Base-by-base conservation (phyloP, 306 rosid genomes). In the Herpetospermum pedunculosum region DNA sequence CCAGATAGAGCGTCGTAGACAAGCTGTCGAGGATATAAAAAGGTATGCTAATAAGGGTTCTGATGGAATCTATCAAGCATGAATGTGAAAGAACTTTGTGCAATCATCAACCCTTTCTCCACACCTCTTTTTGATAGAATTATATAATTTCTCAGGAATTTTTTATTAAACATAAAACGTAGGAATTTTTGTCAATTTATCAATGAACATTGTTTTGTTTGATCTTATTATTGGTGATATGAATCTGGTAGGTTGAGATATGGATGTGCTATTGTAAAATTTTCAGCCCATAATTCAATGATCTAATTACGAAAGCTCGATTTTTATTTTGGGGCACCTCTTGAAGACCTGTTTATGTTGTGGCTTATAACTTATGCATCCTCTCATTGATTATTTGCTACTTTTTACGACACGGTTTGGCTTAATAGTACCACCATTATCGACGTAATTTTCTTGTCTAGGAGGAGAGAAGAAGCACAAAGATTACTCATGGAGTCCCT, bases 11-110 rank as follows among this genome's bases (percentile, higher is more conserved):
- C 87, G 89, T 3, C 92, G 98, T 13, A 91, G 89, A 85, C 90
- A 93, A 80, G 97, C 97, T 65, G 89, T 85, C 58, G 98, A 93
- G 82, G 98, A 93, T 83, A 93, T 93, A 59, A 90, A 90, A 76
- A 90, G 96, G 97, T 93, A 84, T 57, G 19, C 55, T 77, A 5
- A n/a, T 37, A 3, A n/a, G 19, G 26, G 43, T 34, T 15, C 74
- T 26, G 25, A 25, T 26, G 26, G 74, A 50, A 30, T 72, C 8
- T 18, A 72, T 19, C 3, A 15, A 25, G 19, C 14, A 30, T 4
- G 32, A 29, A 26, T 52, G 43, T 50, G 16, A 11, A n/a, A 4
- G 10, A 30, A 47, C n/a, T 41, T 34, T 19, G 37, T 46, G 6
- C 19, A 37, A 40, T 40, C 12, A 21, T 9, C 18, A 0, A 40